Evolutionary conservation across 139 green algal species (phyloP).

Genomic region (Chlorella sorokiniana): DNA sequence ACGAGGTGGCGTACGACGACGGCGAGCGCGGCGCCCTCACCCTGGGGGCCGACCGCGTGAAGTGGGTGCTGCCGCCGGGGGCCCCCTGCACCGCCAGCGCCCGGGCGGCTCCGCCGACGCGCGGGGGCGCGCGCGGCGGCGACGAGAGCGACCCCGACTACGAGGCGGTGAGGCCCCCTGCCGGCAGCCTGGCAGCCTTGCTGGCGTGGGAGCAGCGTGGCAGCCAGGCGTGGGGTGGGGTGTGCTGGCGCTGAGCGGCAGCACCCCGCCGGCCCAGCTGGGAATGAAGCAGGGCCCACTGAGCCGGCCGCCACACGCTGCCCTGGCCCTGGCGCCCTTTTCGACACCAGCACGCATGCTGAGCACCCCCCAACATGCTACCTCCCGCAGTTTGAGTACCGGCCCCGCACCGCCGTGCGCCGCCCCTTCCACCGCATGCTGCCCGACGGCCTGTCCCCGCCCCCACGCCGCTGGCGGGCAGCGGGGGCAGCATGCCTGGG

Average conservation of each 20-base stretch:
- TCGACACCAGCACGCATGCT: not conserved
- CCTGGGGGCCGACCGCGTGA: conserved; percentile 59
- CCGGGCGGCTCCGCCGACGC: not conserved
- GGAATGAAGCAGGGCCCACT: no score
- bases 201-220: not conserved
- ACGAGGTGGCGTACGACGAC: conserved; percentile 71
- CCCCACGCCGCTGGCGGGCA: not conserved
- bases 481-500: not conserved
- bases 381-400: conserved; percentile 20
- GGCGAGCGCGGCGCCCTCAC: conserved; percentile 45
- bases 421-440: conserved; percentile 13
- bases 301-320: not conserved
- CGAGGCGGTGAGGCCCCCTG: conserved; percentile 14
- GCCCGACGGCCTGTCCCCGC: conserved; percentile 5
- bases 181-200: not conserved
- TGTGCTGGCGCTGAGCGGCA: not conserved
- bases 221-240: not conserved
- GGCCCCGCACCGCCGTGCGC: not conserved
- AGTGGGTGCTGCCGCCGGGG: conserved; percentile 67
- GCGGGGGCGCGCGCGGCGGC: not conserved
- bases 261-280: no score
- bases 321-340: no score
- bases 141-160: conserved; percentile 43
- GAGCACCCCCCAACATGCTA: not conserved
- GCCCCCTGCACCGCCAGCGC: not conserved